These are phyloP conservation scores for Letharia lupina DNA, from an alignment of 495 filamentous ascomycete genomes.

Conservation along the genomic window DNA sequence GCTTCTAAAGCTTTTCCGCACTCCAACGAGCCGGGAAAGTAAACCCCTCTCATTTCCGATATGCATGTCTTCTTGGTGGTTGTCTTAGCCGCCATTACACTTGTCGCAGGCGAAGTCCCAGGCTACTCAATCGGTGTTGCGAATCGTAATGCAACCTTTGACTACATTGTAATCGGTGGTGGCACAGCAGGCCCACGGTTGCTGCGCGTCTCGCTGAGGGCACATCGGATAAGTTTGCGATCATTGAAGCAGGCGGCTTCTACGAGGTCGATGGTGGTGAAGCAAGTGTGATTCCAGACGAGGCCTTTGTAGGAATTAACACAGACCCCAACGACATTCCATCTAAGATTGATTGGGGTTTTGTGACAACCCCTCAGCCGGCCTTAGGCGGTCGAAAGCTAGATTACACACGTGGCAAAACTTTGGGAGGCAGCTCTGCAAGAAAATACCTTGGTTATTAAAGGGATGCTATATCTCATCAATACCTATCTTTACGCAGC, in stretches of 20 bases:
- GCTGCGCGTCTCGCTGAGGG: slow-evolving; percentile 41
- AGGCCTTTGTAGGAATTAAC: slow-evolving; percentile 32
- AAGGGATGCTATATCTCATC: slow-evolving; percentile 30
- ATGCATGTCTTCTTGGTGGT: neutral
- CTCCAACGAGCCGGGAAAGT: neutral
- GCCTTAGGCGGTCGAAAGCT: slow-evolving; percentile 29
- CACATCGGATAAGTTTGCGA: slow-evolving; percentile 31
- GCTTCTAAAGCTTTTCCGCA: neutral
- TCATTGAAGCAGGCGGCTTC: slow-evolving; percentile 52
- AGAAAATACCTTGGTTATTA: slow-evolving; percentile 27
- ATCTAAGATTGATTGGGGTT: slow-evolving; percentile 43
- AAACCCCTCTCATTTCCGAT: neutral
- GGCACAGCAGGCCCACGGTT: slow-evolving; percentile 44
- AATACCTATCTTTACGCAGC: neutral
- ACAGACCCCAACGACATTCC: slow-evolving; percentile 24
- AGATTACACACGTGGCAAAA: slow-evolving; percentile 32
- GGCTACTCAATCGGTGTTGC: slow-evolving; percentile 15
- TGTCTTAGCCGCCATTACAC: neutral
- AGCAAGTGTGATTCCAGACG: neutral
- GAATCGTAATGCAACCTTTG: slow-evolving; percentile 20
- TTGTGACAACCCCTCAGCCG: slow-evolving; percentile 34
- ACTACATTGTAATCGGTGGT: slow-evolving; percentile 46
- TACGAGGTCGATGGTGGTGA: slow-evolving; percentile 42
- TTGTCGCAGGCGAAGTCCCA: neutral
- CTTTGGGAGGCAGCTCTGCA: slow-evolving; percentile 25